phyloP scores from a whole-genome alignment of 495 filamentous ascomycete genomes.

The Penicillium mononematosum region DNA sequence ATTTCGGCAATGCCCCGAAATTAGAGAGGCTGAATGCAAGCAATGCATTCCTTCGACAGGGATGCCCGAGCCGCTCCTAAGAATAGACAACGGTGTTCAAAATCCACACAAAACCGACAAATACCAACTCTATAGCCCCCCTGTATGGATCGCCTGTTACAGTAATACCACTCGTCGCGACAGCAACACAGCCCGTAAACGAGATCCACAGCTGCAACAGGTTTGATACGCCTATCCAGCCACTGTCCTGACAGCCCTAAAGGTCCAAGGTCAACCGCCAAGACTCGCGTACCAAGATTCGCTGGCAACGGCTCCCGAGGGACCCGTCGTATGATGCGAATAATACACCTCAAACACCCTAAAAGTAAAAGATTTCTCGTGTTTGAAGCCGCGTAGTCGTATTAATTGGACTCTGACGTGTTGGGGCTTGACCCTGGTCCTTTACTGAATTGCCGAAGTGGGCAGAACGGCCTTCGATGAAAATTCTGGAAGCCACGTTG shows the following conservation, averaged over 20 bases:
- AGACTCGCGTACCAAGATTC: conserved; percentile 2
- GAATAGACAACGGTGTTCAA: neutral
- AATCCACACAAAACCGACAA: neutral
- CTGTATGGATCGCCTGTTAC: neutral
- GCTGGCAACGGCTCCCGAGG: neutral
- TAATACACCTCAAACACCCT: neutral
- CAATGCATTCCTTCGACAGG: conserved; percentile 1
- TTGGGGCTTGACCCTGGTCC: conserved; percentile 1
- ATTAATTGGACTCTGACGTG: neutral
- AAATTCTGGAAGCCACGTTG: conserved; percentile 32
- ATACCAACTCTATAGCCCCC: neutral
- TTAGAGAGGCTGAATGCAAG: neutral
- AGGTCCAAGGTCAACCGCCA: conserved; percentile 1
- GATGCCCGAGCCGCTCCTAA: neutral
- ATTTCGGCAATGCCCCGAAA: neutral
- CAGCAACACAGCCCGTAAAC: neutral
- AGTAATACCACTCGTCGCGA: conserved; percentile 7
- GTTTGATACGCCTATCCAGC: neutral
- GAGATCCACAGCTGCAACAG: conserved; percentile 3
- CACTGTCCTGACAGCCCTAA: neutral
- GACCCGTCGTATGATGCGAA: neutral
- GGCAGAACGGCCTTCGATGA: conserved; percentile 4
- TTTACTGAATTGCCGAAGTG: conserved; percentile 6
- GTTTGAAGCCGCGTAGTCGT: neutral
- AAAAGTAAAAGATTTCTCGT: neutral